Base-by-base conservation (phyloP, 2,329 filamentous ascomycete genomes). In the Pseudogymnoascus pannorum region DNA sequence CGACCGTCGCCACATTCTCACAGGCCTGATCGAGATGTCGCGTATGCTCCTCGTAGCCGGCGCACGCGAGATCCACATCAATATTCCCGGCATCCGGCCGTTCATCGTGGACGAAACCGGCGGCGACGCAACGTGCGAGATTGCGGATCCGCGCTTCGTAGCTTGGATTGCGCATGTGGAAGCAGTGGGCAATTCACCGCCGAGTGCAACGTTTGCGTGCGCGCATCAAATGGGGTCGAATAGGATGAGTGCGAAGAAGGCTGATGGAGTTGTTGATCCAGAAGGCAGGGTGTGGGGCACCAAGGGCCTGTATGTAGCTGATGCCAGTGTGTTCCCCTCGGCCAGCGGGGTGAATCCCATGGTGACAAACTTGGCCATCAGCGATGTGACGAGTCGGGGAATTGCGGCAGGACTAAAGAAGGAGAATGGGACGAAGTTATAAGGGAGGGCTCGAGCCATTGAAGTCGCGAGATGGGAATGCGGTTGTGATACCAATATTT, bases 221-320 rank as follows among this genome's bases (percentile, higher is more conserved):
- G 89, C 89, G 16, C 89, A 93, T 73, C 89, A 92, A 76, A 92
- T 92, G 89, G 87, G 88, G 20, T 84, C 84, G 8, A 90, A 87
- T 68, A 78, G 87, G 2, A 93, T 92, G 89, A 84, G 84, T 48
- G 72, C 64, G 6, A 48, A 58, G 3, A 72, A 73, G 60, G 72
- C 74, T 29, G 75, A 75, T 38, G 84, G 84, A 26, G 85, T 86
- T 11, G 85, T 87, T 2, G 82, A 87, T 68, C 71, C 75, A 3
- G 75, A 72, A 63, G 85, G 85, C 2, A 77, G 72, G 64, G 83
- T 91, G 5, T 92, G 87, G 87, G 87, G 82, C 1, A 79, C 77
- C 0, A 75, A 85, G 67, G 82, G 81, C 0, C 69, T 92, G 67
- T 91, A 85, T 70, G 83, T 92, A 16, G 84, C 86, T 8, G 89